Percentiles rank a stretch among this genome's conserved stretches.
Conservation (phyloP, 2,329 filamentous ascomycete species). For the Atkinsonella hypoxylon region DNA sequence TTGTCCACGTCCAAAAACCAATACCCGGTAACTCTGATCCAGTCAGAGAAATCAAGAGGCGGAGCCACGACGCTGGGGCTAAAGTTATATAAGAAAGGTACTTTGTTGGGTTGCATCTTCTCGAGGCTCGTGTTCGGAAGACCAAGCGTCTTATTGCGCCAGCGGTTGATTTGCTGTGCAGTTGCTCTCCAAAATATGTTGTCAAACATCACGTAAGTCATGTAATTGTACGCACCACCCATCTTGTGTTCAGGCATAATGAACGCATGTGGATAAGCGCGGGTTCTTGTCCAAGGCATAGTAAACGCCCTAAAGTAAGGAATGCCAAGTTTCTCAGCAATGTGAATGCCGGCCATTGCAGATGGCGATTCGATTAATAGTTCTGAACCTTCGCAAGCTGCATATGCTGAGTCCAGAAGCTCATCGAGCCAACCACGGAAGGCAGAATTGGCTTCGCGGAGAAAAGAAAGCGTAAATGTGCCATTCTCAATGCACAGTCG, state of each 20-base stretch:
- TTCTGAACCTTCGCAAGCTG: slow-evolving; percentile 75
- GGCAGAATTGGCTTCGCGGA: slow-evolving; percentile 73
- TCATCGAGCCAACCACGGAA: slow-evolving; percentile 95
- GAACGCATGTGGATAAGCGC: slow-evolving; percentile 94
- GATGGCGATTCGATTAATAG: slow-evolving; percentile 90
- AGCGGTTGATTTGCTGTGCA: slow-evolving; percentile 80
- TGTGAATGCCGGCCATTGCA: slow-evolving; percentile 95
- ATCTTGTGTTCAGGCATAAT: slow-evolving; percentile 86
- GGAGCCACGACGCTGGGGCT: slow-evolving; percentile 88
- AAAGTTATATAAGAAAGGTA: slow-evolving; percentile 98
- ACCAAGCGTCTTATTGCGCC: slow-evolving; percentile 71
- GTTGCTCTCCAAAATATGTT: slow-evolving; percentile 95
- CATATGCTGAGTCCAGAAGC: slow-evolving; percentile 69
- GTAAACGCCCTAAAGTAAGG: slow-evolving; percentile 97
- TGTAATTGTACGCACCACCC: slow-evolving; percentile 89
- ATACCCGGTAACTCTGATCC: slow-evolving; percentile 94
- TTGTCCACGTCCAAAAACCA: slow-evolving; percentile 84
- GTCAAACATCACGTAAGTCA: slow-evolving; percentile 94
- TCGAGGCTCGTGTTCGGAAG: slow-evolving; percentile 73
- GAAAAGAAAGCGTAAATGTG: slow-evolving; percentile 88
- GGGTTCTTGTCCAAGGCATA: slow-evolving; percentile 96
- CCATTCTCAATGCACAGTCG: slow-evolving; percentile 91
- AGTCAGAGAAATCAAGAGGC: slow-evolving; percentile 90
- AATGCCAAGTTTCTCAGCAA: slow-evolving; percentile 83
- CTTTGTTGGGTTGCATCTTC: slow-evolving; percentile 90